These are phyloP conservation scores for Kregervanrija delftensis DNA, from an alignment of 805 yeast genomes.

Conservation along the genomic window DNA sequence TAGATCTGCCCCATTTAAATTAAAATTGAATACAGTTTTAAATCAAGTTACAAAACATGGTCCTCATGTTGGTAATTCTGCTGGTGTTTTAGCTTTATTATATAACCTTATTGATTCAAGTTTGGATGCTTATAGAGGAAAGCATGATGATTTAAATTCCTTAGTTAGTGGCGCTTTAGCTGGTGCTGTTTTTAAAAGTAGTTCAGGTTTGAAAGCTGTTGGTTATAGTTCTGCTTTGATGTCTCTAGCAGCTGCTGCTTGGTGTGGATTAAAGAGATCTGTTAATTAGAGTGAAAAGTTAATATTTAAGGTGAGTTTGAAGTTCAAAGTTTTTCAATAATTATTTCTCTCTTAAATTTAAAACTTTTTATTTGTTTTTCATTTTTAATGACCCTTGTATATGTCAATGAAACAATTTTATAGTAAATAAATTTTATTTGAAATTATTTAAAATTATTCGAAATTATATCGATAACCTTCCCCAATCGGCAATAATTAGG, in stretches of 20 bases:
- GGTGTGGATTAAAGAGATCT: constrained; percentile 75
- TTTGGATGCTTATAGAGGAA: constrained; percentile 76
- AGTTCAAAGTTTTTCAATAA: too few species aligned
- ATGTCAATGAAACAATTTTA: neutral
- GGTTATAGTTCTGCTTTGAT: constrained; percentile 75
- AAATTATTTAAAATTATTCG: neutral
- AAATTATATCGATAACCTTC: constrained; percentile 4
- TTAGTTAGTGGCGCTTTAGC: constrained; percentile 84
- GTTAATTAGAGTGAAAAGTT: constrained; percentile 3
- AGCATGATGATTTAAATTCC: constrained; percentile 82
- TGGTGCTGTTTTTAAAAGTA: constrained; percentile 85
- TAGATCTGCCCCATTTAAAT: constrained; percentile 65
- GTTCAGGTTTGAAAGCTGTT: constrained; percentile 83
- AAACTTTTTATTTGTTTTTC: neutral
- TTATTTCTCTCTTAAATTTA: too few species aligned
- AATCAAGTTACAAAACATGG: constrained; percentile 94
- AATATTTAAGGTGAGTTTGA: too few species aligned
- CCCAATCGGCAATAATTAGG: constrained; percentile 27
- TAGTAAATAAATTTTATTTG: too few species aligned
- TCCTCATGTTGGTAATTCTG: constrained; percentile 90
- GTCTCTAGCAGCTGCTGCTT: constrained; percentile 86
- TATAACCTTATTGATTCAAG: constrained; percentile 81
- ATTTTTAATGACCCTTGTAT: neutral
- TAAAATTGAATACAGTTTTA: constrained; percentile 81
- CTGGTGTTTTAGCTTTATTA: constrained; percentile 87